A percentile compares a stretch with the other conserved stretches of the same genome.
Conservation (phyloP, 768 basidiomycete genomes). For the Hericium alpestre region DNA sequence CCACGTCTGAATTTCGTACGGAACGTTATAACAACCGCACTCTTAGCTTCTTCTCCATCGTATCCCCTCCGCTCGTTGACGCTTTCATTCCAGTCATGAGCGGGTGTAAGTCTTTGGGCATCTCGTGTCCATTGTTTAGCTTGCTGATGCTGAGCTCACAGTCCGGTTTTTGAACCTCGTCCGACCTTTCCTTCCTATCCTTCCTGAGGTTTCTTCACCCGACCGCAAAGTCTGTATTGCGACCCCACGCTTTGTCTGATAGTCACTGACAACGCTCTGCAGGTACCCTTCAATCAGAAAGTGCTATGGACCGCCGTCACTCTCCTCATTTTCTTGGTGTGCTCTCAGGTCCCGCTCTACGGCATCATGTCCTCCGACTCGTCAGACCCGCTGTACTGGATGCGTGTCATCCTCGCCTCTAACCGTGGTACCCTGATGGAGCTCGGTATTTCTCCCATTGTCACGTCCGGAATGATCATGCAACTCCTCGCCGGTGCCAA, state of each 20-base stretch:
- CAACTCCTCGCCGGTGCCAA: conserved; percentile 96
- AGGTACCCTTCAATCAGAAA: conserved; percentile 99
- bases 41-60: conserved; percentile 1
- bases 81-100: conserved; percentile 45
- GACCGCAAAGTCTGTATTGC: conserved; percentile 73
- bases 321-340: conserved; percentile 97
- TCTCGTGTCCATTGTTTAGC: neutral
- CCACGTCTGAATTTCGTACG: conserved; percentile 9
- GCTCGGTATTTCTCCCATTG: conserved; percentile 93
- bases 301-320: conserved; percentile 98
- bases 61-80: conserved; percentile 16
- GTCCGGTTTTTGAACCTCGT: conserved; percentile 97
- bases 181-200: conserved; percentile 91
- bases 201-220: conserved; percentile 95
- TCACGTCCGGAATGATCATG: conserved; percentile 99
- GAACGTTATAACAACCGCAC: neutral
- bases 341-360: conserved; percentile 97
- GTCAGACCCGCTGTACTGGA: conserved; percentile 98
- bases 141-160: conserved; percentile 19
- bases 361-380: conserved; percentile 99
- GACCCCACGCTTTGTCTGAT: neutral
- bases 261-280: conserved; percentile 2
- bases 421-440: conserved; percentile 99
- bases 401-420: conserved; percentile 97
- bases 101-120: conserved; percentile 48